Percentiles rank a stretch among this genome's conserved stretches.
These are phyloP conservation scores for Trichoderma parareesei DNA, from an alignment of 495 filamentous ascomycete genomes.

Conservation along the genomic window DNA sequence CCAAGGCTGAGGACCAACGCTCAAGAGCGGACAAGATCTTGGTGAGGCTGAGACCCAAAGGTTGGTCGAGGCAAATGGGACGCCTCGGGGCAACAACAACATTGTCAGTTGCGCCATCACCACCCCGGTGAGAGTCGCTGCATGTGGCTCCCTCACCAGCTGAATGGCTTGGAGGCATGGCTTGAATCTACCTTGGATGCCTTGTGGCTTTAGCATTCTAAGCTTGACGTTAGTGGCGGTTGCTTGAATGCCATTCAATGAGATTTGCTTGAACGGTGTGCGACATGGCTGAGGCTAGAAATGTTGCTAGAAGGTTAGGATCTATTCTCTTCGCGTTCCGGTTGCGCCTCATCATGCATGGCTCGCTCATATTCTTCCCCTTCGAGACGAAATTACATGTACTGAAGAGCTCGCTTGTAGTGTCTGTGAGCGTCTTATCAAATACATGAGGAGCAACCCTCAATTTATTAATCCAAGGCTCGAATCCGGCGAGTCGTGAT, in stretches of 20 bases:
- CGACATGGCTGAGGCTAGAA: background rate
- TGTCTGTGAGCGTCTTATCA: too few species aligned
- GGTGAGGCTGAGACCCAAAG: background rate
- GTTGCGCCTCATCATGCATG: too few species aligned
- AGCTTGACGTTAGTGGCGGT: background rate
- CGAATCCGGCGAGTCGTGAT: too few species aligned
- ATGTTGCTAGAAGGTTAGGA: too few species aligned
- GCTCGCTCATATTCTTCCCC: too few species aligned
- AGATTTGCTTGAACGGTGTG: background rate
- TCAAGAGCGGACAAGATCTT: background rate
- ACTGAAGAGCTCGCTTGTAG: too few species aligned
- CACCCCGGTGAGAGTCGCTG: background rate
- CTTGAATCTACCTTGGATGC: background rate
- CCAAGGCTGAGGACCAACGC: background rate
- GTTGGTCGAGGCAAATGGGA: background rate
- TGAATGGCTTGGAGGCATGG: background rate
- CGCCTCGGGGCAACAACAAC: background rate
- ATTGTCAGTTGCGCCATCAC: background rate
- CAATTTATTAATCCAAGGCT: too few species aligned
- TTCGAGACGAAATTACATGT: too few species aligned
- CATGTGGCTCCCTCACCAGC: background rate
- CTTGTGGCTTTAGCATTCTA: background rate
- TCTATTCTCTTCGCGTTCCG: too few species aligned
- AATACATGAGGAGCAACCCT: too few species aligned
- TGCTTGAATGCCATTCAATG: background rate